Base-by-base conservation (phyloP, 768 basidiomycete genomes). In the Tricholoma furcatifolium region DNA sequence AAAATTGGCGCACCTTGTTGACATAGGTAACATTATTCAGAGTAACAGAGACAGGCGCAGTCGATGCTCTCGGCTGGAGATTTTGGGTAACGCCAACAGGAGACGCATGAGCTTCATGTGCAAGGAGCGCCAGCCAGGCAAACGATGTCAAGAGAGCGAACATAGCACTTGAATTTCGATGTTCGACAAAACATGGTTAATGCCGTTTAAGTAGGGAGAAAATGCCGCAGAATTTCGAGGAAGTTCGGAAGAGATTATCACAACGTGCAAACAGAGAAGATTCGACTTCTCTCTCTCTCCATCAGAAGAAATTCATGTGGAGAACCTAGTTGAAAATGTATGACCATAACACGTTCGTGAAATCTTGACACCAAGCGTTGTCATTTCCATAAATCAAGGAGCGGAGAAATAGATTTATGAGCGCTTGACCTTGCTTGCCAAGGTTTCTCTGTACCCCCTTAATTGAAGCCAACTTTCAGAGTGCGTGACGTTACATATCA, bases 21-120 rank as follows among this genome's bases (percentile, higher is more conserved):
- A 54, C 36, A 32, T 58, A 58, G n/a, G 53, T 58, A n/a, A 47
- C 30, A 3, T 49, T 49, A 31, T 55, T 52, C 43, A 58, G 17
- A 42, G 48, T 47, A 27, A 58, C 53, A 7, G 24, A 23, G 2
- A 54, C 47, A 6, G 57, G 57, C 3, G 23, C 17, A 2, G 57
- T 47, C 27, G 56, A 43, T 39, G 50, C 46, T 41, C 57, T 30
- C 6, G 45, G 18, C 15, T 41, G 27, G 27, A 27, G 27, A 27
- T 27, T 27, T 27, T 27, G 27, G 3, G 27, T 5, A 1, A 36
- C n/a, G 5, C 3, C 20, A 21, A 48, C 11, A 14, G 51, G 56
- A 27, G 44, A 53, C 14, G 52, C 46, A 11, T 23, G 17, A 21
- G 39, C 48, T 9, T 38, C n/a, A 32, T 42, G 35, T 11, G 45